phyloP scores from a whole-genome alignment of 148 eudicot species.

The Arctostaphylos glauca region DNA sequence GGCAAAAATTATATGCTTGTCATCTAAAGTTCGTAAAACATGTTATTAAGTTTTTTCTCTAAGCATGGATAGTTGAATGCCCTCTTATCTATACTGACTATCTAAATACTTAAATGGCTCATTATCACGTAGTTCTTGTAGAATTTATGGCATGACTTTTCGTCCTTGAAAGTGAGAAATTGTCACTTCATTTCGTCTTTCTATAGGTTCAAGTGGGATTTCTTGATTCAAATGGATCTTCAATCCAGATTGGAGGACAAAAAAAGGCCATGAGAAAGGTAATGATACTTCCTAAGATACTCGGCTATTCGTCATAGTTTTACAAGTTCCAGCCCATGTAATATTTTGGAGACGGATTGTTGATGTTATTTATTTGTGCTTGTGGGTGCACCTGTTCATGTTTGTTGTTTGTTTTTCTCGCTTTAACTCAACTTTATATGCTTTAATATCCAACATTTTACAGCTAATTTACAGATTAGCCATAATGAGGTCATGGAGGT shows the following conservation, averaged over 20 bases:
- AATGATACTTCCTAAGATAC: slow-evolving; percentile 12
- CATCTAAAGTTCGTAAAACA: neutral
- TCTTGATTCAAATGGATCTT: slow-evolving; percentile 20
- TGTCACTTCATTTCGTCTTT: slow-evolving; percentile 11
- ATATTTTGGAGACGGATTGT: neutral
- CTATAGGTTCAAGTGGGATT: slow-evolving; percentile 59
- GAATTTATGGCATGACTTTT: neutral
- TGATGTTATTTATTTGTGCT: neutral
- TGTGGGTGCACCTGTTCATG: neutral
- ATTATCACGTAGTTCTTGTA: neutral
- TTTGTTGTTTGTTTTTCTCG: neutral
- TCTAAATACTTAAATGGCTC: neutral
- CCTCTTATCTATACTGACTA: neutral
- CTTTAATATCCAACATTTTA: slow-evolving; percentile 44
- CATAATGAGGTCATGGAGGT: slow-evolving; percentile 77
- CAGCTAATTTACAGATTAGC: slow-evolving; percentile 73
- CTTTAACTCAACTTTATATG: slow-evolving; percentile 7
- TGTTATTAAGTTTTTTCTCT: neutral
- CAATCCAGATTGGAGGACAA: slow-evolving; percentile 19
- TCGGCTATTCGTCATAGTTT: neutral
- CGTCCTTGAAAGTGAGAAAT: neutral
- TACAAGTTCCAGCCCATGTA: neutral
- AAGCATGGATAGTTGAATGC: neutral
- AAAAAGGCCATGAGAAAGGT: slow-evolving; percentile 54
- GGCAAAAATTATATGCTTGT: neutral